A percentile compares a stretch with the other conserved stretches of the same genome.
phyloP scores from a whole-genome alignment of 2,329 filamentous ascomycete species.

The Stemphylium beticola region DNA sequence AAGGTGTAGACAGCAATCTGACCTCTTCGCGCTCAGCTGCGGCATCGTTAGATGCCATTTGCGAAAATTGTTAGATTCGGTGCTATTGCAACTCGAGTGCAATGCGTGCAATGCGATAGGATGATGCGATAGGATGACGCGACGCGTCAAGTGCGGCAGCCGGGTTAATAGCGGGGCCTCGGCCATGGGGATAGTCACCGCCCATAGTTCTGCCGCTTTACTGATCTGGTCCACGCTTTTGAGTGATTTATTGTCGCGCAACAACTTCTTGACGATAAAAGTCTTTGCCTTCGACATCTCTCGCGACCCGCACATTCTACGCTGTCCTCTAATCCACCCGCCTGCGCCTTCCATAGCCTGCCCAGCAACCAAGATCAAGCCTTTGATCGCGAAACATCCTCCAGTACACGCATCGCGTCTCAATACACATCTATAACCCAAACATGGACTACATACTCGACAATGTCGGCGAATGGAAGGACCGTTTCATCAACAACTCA shows the following conservation, averaged over 20 bases:
- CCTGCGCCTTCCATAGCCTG: neutral
- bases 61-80: neutral
- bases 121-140: constrained; percentile 28
- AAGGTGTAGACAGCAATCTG: neutral
- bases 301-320: neutral
- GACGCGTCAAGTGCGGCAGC: constrained; percentile 20
- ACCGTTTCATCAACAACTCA: constrained; percentile 51
- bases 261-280: neutral
- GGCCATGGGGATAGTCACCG: constrained; percentile 15
- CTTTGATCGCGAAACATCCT: neutral
- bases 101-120: constrained; percentile 3
- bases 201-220: constrained; percentile 14
- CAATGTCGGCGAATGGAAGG: constrained; percentile 40
- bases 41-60: constrained; percentile 36
- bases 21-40: constrained; percentile 44
- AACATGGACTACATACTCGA: constrained; percentile 31
- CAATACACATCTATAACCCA: constrained; percentile 1
- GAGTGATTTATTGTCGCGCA: constrained; percentile 15
- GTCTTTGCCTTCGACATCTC: neutral
- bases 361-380: neutral
- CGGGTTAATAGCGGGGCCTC: constrained; percentile 24
- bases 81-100: neutral
- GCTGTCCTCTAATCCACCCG: neutral
- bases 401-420: neutral
- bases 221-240: constrained; percentile 7